Base-by-base conservation (phyloP, 106 monocot genomes). In the Dactylorhiza incarnata region DNA sequence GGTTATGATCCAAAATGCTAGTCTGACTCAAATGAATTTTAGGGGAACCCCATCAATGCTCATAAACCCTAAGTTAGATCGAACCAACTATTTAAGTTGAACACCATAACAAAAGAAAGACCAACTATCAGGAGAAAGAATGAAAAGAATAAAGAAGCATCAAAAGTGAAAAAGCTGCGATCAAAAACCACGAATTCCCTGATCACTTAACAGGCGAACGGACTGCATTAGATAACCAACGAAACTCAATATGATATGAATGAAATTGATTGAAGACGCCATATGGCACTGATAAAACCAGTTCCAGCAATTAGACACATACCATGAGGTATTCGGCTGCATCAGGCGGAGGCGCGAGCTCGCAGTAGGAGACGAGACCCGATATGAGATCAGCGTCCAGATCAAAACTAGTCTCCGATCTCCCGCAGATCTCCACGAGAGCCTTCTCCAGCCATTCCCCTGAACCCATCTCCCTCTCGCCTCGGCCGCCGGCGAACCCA, bases 331-430 rank as follows among this genome's bases (percentile, higher is more conserved):
- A 99, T 69, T 94, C 91, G 70, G 89, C 85, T 55, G 99, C 94
- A 70, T 99, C 94, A 2, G 69, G 77, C 17, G 99, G 99, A 26
- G 94, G 86, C 11, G 99, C 94, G 78, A 94, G 94, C 75, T 99
- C 99, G 77, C 99, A 99, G 88, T 91, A 99, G 85, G 99, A 91
- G 82, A 92, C 99, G 78, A 99, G 89, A 15, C 99, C 94, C 55
- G 82, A 82, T 76, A 99, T 90, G 84, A 99, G 86, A 71, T 94
- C 99, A 8, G 79, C 72, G 62, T 94, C 99, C 63, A 99, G 72
- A 43, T 85, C 76, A 72, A 94, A 66, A 0, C 86, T 83, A 48
- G 72, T 76, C 52, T 89, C 87, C 15, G 85, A 67, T 74, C 70
- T 88, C 68, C 78, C 87, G 54, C 87, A 76, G 10, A 96, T 74